Evolutionary conservation across 2,329 filamentous ascomycete genomes (phyloP).

Genomic region (Ophiocordyceps australis): DNA sequence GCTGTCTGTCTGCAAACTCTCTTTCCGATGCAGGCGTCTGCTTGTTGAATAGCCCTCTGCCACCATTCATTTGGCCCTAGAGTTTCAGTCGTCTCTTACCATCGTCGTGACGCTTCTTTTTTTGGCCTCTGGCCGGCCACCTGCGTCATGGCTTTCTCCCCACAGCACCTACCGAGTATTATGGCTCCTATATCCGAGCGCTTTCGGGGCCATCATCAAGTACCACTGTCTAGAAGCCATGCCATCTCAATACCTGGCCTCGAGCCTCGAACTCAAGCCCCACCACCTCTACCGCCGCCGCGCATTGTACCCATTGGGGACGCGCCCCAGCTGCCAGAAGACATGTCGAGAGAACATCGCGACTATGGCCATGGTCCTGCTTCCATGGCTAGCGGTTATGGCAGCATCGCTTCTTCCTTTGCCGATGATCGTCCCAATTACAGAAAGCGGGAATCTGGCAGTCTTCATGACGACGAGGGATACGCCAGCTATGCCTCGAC

Average conservation of each 20-base stretch:
- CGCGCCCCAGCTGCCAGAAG: slow-evolving; percentile 10
- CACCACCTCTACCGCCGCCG: slow-evolving; percentile 28
- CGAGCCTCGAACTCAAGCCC: slow-evolving; percentile 13
- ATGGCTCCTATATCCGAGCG: slow-evolving; percentile 12
- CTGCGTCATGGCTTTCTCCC: slow-evolving; percentile 16
- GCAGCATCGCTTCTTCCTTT: slow-evolving; percentile 17
- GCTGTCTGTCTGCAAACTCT: too few relatives aligned
- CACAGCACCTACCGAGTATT: slow-evolving; percentile 18
- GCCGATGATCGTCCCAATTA: slow-evolving; percentile 15
- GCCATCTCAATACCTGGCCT: slow-evolving; percentile 25
- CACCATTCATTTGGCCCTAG: too few relatives aligned
- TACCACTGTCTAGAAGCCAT: slow-evolving; percentile 13
- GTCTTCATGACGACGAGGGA: slow-evolving; percentile 19
- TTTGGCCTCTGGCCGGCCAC: not conserved
- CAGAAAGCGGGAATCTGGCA: slow-evolving; percentile 12
- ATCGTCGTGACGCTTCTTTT: too few relatives aligned
- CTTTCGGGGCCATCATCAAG: slow-evolving; percentile 12
- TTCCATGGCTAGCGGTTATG: slow-evolving; percentile 18
- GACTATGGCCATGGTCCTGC: slow-evolving; percentile 9
- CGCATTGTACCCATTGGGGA: slow-evolving; percentile 16
- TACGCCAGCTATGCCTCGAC: slow-evolving; percentile 23
- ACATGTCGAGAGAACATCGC: slow-evolving; percentile 10
- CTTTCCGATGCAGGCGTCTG: too few relatives aligned
- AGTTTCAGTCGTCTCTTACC: too few relatives aligned
- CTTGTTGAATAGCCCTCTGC: too few relatives aligned